Percentiles rank a stretch among this genome's conserved stretches.
Conservation (phyloP, 2,329 filamentous ascomycete genomes). For the Hypocrella siamensis region DNA sequence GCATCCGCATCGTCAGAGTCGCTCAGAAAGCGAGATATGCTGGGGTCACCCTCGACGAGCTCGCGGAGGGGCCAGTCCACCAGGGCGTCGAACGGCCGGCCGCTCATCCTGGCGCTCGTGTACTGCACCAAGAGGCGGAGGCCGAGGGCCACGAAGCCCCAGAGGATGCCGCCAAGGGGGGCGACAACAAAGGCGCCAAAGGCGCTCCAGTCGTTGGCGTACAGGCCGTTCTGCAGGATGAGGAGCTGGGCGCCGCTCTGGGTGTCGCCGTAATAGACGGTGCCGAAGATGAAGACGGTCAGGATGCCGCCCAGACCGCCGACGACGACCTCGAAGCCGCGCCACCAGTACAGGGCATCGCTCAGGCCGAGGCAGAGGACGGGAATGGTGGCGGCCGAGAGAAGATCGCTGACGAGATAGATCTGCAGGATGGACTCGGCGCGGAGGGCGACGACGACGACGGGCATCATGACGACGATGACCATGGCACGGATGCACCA, state of each 20-base stretch:
- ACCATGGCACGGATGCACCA: conserved; percentile 57
- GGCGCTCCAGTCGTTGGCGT: conserved; percentile 62
- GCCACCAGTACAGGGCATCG: conserved; percentile 59
- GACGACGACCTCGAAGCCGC: conserved; percentile 65
- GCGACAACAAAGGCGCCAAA: conserved; percentile 76
- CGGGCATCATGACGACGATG: conserved; percentile 57
- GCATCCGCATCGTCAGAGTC: conserved; percentile 16
- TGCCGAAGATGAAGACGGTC: conserved; percentile 67
- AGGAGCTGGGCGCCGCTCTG: conserved; percentile 49
- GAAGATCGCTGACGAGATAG: conserved; percentile 67
- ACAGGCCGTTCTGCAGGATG: conserved; percentile 57
- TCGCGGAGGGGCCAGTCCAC: too few species aligned
- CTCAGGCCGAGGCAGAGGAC: conserved; percentile 58
- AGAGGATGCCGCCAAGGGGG: conserved; percentile 59
- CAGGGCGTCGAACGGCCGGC: conserved; percentile 49
- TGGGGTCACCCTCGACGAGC: too few species aligned
- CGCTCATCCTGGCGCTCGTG: conserved; percentile 37
- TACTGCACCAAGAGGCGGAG: conserved; percentile 45
- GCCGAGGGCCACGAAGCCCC: conserved; percentile 47
- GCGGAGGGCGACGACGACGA: conserved; percentile 58
- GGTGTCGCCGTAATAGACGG: conserved; percentile 59
- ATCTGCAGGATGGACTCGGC: conserved; percentile 64
- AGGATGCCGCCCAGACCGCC: conserved; percentile 65
- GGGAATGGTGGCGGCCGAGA: conserved; percentile 62
- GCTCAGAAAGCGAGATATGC: too few species aligned